Base-by-base conservation (phyloP, 495 filamentous ascomycete genomes). In the Penicillium ochrochloron region DNA sequence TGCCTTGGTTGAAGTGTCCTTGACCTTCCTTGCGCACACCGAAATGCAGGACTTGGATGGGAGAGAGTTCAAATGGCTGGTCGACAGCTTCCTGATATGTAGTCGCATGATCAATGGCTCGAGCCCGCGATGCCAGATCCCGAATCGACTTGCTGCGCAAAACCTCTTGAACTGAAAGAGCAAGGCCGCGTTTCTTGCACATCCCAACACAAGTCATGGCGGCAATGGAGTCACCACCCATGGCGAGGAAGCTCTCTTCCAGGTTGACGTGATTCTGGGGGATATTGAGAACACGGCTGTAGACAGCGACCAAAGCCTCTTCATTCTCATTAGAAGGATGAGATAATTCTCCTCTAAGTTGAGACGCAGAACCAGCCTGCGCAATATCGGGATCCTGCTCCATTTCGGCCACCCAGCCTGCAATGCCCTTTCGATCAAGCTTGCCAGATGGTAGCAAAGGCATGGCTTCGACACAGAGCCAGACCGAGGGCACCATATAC, bases 1-100 rank as follows among this genome's bases (percentile, higher is more conserved):
- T 80, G 58, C 89, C 90, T 66, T 90, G 89, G 68, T 92, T 92
- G 70, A 90, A 93, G 59, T 90, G 86, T n/a, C 86, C 87, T 63
- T 85, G 80, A 0, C 81, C 83, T 23, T 88, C 82, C 39, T 76
- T 71, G 0, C 77, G 76, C 27, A 81, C 70, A 42, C 88, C 80
- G 62, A 91, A 92, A 70, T 90, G 91, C 17, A 92, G 74, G 25
- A 83, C 79, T 69, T 93, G 90, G 73, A 92, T 91, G 0, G 90
- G 90, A 0, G 89, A 87, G 8, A 93, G 80, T 6, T 83, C 82
- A 65, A 92, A 92, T 34, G 74, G 73, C 53, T 84, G 80, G 27
- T 80, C 75, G 2, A 79, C 61, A 17, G 66, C 60, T 61, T 85
- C 82, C 31, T 78, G 60, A 46, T 83, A 77, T 8, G 71, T 70